Base-by-base conservation (phyloP, 2,329 filamentous ascomycete species). In the Cryphonectria nitschkei region DNA sequence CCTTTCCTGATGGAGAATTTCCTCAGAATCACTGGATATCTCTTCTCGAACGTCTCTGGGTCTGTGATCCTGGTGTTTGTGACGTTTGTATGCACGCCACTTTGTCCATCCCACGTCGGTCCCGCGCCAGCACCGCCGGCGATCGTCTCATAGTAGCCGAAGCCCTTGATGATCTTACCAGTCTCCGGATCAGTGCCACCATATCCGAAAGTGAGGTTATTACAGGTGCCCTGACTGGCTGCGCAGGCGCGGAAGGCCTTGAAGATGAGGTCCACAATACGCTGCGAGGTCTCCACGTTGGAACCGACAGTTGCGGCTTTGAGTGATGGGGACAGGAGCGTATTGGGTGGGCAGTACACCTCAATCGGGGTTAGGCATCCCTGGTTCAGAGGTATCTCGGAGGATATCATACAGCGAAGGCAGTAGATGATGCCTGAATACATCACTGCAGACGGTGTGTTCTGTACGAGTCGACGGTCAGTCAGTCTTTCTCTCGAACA, bases 61-160 rank as follows among this genome's bases (percentile, higher is more conserved):
- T 95, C 93, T 0, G 93, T 95, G 77, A 95, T 95, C 22, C 92
- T 87, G 2, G 93, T 95, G 79, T 95, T 96, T 9, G 93, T 95
- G 91, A 95, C 94, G 81, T 95, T 92, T 1, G 89, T 92, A 78
- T 95, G 92, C n/a, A 95, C 92, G 39, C 92, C 92, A 67, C 84
- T 89, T 19, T 91, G 90, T 46, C 93, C 93, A 72, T 91, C 84
- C 92, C 92, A 95, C 14, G 84, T 84, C 0, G 90, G 87, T 0
- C 92, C 92, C 0, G 93, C 93, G 37, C 92, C 93, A 54, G 87
- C 89, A 0, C 93, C 93, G 52, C 93, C 93, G 0, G 91, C 90
- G 73, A 96, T 94, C 6, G 93, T 95, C 80, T 96, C 93, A 79
- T 95, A 95, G 83, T 95, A 96, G 13, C 93, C 93, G 77, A 96